phyloP scores from a whole-genome alignment of 2,329 filamentous ascomycete species.

The Pseudogymnoascus sp. region DNA sequence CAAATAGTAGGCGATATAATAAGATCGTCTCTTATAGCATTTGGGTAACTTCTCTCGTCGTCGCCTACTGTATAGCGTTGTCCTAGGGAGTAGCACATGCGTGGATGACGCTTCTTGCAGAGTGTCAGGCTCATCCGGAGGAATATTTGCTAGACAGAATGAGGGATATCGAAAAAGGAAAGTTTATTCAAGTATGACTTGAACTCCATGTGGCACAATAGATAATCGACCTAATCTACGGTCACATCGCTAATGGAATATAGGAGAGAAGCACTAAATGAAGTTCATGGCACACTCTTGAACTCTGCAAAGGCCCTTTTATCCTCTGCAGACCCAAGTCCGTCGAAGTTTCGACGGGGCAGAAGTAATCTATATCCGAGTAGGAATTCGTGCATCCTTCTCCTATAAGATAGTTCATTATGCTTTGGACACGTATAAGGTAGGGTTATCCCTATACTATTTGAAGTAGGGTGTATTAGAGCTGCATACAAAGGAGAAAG shows the following conservation, averaged over 20 bases:
- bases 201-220: conserved; percentile 22
- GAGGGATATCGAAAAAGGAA: conserved; percentile 23
- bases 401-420: conserved; percentile 2
- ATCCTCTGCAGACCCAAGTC: conserved; percentile 12
- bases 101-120: conserved; percentile 6
- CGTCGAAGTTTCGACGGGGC: conserved; percentile 15
- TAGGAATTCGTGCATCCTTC: conserved; percentile 15
- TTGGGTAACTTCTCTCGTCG: conserved; percentile 14
- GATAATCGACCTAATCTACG: conserved; percentile 19
- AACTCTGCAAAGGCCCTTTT: conserved; percentile 8
- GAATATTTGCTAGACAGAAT: conserved; percentile 17
- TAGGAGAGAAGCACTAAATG: conserved; percentile 17
- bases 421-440: conserved; percentile 17
- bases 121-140: background rate
- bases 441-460: no score
- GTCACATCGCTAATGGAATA: conserved; percentile 15
- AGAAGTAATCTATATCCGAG: conserved; percentile 19
- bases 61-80: conserved; percentile 13
- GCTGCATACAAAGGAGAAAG: no score
- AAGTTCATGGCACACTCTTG: conserved; percentile 11
- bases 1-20: conserved; percentile 21
- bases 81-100: background rate
- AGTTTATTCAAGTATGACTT: conserved; percentile 17
- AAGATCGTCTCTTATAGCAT: conserved; percentile 19
- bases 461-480: no score